Percentiles rank a stretch among this genome's conserved stretches.
phyloP scores from a whole-genome alignment of 352 stramenopile genomes.

The Saprolegnia diclina region DNA sequence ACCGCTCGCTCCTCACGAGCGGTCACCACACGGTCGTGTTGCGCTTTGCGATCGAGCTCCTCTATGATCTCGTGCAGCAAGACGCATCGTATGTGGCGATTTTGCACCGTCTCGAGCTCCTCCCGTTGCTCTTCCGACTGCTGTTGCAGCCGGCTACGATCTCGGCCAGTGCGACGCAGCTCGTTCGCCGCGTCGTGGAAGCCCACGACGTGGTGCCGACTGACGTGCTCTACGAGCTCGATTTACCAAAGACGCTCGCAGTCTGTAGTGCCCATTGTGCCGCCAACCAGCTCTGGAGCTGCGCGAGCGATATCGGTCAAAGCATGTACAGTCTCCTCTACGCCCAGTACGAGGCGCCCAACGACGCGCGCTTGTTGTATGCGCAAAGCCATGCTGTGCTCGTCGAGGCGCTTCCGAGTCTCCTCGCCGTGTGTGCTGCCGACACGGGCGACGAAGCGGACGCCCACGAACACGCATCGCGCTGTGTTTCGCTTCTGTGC shows the following conservation, averaged over 20 bases:
- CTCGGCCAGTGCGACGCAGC: slow-evolving; percentile 14
- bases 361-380: background rate
- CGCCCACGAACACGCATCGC: background rate
- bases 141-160: background rate
- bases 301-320: background rate
- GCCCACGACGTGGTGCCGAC: background rate
- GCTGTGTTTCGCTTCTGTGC: slow-evolving; percentile 14
- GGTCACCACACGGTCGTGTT: background rate
- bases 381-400: background rate
- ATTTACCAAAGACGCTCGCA: background rate
- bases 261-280: background rate
- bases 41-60: slow-evolving; percentile 18
- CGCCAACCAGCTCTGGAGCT: background rate
- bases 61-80: slow-evolving; percentile 10
- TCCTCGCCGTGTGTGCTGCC: background rate
- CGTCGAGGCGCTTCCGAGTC: slow-evolving; percentile 4
- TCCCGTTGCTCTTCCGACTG: background rate
- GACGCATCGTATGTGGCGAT: slow-evolving; percentile 15
- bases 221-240: background rate
- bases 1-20: background rate
- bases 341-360: background rate
- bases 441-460: background rate
- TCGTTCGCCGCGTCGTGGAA: background rate
- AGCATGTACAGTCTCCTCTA: slow-evolving; percentile 14
- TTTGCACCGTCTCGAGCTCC: slow-evolving; percentile 11